A percentile compares a stretch with the other conserved stretches of the same genome.
phyloP scores from a whole-genome alignment of 2,329 filamentous ascomycete genomes.

The Botrytis squamosa region DNA sequence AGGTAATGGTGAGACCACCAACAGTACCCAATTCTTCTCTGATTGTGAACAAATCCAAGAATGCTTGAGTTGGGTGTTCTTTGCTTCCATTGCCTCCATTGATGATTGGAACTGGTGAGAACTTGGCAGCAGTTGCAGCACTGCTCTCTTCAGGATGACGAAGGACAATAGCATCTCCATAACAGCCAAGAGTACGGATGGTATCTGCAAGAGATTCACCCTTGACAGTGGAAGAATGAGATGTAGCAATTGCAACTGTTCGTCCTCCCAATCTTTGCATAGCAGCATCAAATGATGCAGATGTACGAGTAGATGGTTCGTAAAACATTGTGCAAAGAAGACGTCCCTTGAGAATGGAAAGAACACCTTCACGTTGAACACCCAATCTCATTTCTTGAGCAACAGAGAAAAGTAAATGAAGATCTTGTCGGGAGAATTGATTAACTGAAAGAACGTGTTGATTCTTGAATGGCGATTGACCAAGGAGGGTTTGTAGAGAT shows the following conservation, averaged over 20 bases:
- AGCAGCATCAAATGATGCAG: slow-evolving; percentile 91
- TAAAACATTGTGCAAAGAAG: slow-evolving; percentile 94
- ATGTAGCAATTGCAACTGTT: slow-evolving; percentile 77
- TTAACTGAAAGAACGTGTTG: slow-evolving; percentile 89
- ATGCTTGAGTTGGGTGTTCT: slow-evolving; percentile 96
- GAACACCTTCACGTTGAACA: slow-evolving; percentile 85
- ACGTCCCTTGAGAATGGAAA: slow-evolving; percentile 81
- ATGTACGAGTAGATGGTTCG: slow-evolving; percentile 94
- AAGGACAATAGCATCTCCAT: slow-evolving; percentile 92
- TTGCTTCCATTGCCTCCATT: slow-evolving; percentile 95
- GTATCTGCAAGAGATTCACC: slow-evolving; percentile 93
- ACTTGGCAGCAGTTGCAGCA: slow-evolving; percentile 80
- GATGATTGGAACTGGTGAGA: slow-evolving; percentile 87
- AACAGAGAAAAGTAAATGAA: slow-evolving; percentile 92
- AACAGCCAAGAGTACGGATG: slow-evolving; percentile 88
- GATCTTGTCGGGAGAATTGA: slow-evolving; percentile 81
- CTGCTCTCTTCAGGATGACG: slow-evolving; percentile 84
- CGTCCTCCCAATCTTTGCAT: slow-evolving; percentile 97
- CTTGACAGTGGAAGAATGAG: slow-evolving; percentile 87
- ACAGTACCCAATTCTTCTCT: slow-evolving; percentile 96
- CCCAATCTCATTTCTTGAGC: slow-evolving; percentile 97
- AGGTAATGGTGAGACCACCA: slow-evolving; percentile 92
- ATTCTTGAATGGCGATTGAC: slow-evolving; percentile 82
- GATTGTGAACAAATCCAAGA: slow-evolving; percentile 97
- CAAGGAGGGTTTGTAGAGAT: slow-evolving; percentile 69